Evolutionary conservation across 257 asterid genomes (phyloP).

Genomic region (Penstemon eatonii): DNA sequence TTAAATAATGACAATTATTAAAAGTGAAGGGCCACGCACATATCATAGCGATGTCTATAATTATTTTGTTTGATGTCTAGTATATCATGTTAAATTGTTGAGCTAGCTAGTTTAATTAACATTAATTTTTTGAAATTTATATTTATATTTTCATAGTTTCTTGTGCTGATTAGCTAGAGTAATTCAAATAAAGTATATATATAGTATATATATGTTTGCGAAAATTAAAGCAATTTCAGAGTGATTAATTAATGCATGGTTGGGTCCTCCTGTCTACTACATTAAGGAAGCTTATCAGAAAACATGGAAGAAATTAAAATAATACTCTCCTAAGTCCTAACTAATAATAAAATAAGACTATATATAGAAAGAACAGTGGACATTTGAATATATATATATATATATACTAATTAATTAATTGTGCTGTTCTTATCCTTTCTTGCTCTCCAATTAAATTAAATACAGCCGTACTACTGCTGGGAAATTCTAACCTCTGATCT

Average conservation of each 20-base stretch:
- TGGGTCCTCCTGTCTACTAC: conserved; percentile 22
- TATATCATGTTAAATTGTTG: no score
- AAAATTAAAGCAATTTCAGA: conserved; percentile 24
- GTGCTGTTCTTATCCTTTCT: conserved; percentile 21
- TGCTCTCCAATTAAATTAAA: conserved; percentile 27
- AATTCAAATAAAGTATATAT: background rate
- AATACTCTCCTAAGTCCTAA: background rate
- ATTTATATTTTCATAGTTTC: background rate
- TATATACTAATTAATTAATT: background rate
- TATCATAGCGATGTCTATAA: no score
- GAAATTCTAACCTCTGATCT: no score
- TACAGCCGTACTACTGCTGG: background rate
- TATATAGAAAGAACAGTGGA: conserved; percentile 17
- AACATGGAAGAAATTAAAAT: conserved; percentile 19
- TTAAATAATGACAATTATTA: background rate
- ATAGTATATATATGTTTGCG: no score
- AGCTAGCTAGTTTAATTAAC: no score
- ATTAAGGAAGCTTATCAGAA: conserved; percentile 12
- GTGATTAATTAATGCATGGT: conserved; percentile 30
- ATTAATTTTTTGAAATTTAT: no score
- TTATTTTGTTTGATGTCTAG: no score
- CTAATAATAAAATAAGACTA: background rate
- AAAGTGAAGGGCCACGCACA: background rate
- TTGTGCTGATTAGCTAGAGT: background rate
- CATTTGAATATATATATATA: background rate